Conservation (phyloP, 106 monocot genomes). For the Allium cepa region DNA sequence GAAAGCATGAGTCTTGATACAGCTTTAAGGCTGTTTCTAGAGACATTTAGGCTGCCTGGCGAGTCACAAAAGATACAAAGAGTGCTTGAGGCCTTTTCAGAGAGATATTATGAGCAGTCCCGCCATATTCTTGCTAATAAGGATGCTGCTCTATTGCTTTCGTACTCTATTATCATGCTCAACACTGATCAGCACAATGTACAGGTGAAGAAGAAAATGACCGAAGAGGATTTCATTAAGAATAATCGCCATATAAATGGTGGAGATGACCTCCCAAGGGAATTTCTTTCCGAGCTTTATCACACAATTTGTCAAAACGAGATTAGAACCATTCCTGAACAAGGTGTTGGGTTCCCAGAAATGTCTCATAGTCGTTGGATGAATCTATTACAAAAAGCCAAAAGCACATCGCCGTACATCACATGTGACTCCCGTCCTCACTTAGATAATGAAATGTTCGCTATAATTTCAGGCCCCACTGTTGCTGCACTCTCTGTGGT, state of each 20-base stretch:
- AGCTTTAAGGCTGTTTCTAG: conserved; percentile 65
- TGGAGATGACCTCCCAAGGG: conserved; percentile 65
- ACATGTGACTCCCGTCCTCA: conserved; percentile 36
- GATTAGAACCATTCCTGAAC: conserved; percentile 58
- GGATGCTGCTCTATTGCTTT: conserved; percentile 60
- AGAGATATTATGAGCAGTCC: conserved; percentile 75
- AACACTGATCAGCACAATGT: conserved; percentile 82
- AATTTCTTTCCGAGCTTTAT: conserved; percentile 61
- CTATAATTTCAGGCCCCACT: conserved; percentile 62
- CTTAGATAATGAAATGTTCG: conserved; percentile 75
- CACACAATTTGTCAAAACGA: conserved; percentile 65
- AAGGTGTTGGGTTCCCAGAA: conserved; percentile 41
- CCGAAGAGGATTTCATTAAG: conserved; percentile 68
- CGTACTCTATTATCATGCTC: conserved; percentile 76
- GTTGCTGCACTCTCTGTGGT: conserved; percentile 77
- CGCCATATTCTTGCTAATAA: conserved; percentile 57
- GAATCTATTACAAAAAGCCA: conserved; percentile 57
- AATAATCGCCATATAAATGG: conserved; percentile 73
- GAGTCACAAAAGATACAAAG: conserved; percentile 83
- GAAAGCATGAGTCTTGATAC: conserved; percentile 62
- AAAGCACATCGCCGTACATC: conserved; percentile 47
- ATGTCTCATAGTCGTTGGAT: conserved; percentile 70
- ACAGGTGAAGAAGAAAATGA: conserved; percentile 80
- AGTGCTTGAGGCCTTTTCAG: conserved; percentile 74
- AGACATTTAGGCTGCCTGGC: conserved; percentile 69